These are phyloP conservation scores for Brassica hybrid DNA, from an alignment of 441 rosid genomes.

Conservation along the genomic window DNA sequence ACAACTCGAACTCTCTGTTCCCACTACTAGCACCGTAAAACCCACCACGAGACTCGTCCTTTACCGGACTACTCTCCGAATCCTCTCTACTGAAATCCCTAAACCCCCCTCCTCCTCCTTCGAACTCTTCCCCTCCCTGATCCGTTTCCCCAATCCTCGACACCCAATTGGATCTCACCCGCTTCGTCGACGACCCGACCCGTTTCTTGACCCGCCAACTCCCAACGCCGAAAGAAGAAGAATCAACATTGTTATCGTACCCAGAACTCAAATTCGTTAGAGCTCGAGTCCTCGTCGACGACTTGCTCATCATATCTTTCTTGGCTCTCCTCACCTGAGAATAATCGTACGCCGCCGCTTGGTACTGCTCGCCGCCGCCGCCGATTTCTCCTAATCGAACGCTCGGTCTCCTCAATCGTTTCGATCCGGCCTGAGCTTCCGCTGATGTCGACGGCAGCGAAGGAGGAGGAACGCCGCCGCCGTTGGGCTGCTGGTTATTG, in stretches of 20 bases:
- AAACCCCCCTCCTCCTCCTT: constrained; percentile 39
- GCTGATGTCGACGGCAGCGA: constrained; percentile 42
- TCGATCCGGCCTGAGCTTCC: constrained; percentile 54
- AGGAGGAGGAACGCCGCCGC: constrained; percentile 35
- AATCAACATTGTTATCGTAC: constrained; percentile 50
- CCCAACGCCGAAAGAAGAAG: constrained; percentile 59
- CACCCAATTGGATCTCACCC: constrained; percentile 69
- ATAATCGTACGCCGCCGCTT: constrained; percentile 49
- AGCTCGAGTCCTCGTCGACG: constrained; percentile 72
- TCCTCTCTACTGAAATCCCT: constrained; percentile 63
- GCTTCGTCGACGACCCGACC: constrained; percentile 54
- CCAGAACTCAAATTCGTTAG: constrained; percentile 57
- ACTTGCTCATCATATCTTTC: constrained; percentile 44
- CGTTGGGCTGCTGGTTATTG: constrained; percentile 46
- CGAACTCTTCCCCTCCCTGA: constrained; percentile 45
- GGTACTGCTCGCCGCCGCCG: constrained; percentile 58
- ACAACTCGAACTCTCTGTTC: constrained; percentile 48
- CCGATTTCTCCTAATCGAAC: constrained; percentile 92
- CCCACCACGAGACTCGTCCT: constrained; percentile 56
- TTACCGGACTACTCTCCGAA: constrained; percentile 67
- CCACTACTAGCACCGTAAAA: constrained; percentile 36
- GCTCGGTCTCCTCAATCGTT: constrained; percentile 79
- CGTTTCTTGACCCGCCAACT: constrained; percentile 72
- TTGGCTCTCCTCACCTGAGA: constrained; percentile 50
- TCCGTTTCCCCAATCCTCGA: constrained; percentile 55